Conservation (phyloP, 208 protist species). For the Crithidia brevicula region DNA sequence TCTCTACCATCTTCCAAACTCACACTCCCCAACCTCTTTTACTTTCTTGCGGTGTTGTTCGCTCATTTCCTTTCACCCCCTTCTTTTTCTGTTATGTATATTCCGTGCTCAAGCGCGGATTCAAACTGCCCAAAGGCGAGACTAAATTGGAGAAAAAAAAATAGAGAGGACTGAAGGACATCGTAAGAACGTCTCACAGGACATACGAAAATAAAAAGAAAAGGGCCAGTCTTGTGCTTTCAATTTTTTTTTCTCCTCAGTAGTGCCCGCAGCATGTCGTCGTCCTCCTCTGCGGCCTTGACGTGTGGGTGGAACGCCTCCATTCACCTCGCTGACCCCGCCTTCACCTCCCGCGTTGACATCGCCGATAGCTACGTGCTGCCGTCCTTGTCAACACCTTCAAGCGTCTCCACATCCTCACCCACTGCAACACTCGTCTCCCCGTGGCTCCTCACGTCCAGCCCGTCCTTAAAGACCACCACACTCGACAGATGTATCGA, state of each 20-base stretch:
- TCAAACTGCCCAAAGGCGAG: too few relatives aligned
- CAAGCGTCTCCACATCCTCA: background rate
- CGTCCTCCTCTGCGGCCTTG: background rate
- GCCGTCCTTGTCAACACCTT: slow-evolving; percentile 25
- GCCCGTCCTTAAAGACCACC: background rate
- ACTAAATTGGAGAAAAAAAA: too few relatives aligned
- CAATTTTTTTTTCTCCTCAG: background rate
- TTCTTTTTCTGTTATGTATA: too few relatives aligned
- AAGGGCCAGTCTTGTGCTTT: too few relatives aligned
- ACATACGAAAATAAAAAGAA: too few relatives aligned
- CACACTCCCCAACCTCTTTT: too few relatives aligned
- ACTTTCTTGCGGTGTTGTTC: too few relatives aligned
- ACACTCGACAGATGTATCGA: slow-evolving; percentile 9
- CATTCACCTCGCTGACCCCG: slow-evolving; percentile 41
- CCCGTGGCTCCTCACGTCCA: slow-evolving; percentile 38
- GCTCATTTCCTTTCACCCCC: background rate
- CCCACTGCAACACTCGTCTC: slow-evolving; percentile 28
- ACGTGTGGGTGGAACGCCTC: background rate
- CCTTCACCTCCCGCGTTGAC: slow-evolving; percentile 48
- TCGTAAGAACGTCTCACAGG: too few relatives aligned
- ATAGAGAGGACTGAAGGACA: too few relatives aligned
- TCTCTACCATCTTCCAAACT: too few relatives aligned
- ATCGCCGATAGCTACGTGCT: slow-evolving; percentile 54
- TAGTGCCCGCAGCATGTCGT: background rate
- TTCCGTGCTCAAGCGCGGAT: too few relatives aligned